phyloP scores from a whole-genome alignment of 140 eudicot genomes.

The Flaveria floridana region DNA sequence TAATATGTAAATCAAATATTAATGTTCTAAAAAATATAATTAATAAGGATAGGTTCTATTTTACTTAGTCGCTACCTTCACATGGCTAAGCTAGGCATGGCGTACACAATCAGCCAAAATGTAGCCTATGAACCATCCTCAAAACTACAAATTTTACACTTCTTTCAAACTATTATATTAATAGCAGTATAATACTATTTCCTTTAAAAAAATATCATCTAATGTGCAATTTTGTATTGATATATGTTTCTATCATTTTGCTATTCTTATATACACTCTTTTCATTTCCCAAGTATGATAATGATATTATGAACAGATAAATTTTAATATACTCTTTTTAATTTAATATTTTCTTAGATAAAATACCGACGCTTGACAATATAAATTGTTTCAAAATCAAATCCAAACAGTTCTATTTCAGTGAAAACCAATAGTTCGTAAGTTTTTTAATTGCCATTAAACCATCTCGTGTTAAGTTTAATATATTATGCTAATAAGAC shows the following conservation, averaged over 20 bases:
- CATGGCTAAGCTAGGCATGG: conserved; percentile 7
- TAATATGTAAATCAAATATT: background rate
- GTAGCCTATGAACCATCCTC: background rate
- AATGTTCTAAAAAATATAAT: background rate
- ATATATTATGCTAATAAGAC: background rate
- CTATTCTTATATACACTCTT: background rate
- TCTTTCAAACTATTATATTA: background rate
- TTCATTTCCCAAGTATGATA: background rate
- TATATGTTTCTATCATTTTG: background rate
- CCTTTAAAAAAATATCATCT: background rate
- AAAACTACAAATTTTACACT: background rate
- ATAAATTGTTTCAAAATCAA: too few relatives aligned
- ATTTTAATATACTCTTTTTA: too few relatives aligned
- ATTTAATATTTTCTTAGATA: too few relatives aligned
- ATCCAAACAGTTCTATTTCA: too few relatives aligned
- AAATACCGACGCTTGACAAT: too few relatives aligned
- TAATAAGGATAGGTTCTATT: background rate
- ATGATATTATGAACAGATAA: background rate
- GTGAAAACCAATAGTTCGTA: too few relatives aligned
- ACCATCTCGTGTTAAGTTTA: too few relatives aligned
- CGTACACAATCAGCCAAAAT: too few relatives aligned
- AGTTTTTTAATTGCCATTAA: too few relatives aligned
- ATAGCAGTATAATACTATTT: background rate
- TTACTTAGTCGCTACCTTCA: background rate
- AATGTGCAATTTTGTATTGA: background rate